Percentiles rank a stretch among this genome's conserved stretches.
These are phyloP conservation scores for Eucalyptus sp. DNA, from an alignment of 345 rosid genomes.

Conservation along the genomic window DNA sequence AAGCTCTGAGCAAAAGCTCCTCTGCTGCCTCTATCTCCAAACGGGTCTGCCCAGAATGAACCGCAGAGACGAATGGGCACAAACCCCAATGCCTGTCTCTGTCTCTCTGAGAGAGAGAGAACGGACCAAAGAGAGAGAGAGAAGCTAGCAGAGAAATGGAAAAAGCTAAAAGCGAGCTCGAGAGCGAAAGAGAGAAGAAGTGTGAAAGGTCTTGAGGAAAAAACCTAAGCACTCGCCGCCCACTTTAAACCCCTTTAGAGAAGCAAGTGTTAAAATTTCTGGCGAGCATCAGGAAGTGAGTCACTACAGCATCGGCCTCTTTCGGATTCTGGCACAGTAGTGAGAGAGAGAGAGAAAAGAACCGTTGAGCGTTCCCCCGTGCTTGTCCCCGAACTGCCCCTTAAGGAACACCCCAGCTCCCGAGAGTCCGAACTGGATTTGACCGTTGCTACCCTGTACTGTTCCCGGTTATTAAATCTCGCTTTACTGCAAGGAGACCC, in stretches of 20 bases:
- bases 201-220: not conserved
- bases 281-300: not conserved
- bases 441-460: constrained; percentile 24
- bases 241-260: not conserved
- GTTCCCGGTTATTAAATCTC: not conserved
- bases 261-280: not conserved
- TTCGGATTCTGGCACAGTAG: not conserved
- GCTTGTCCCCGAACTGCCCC: constrained; percentile 27
- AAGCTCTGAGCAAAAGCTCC: not conserved
- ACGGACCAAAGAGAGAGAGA: not conserved
- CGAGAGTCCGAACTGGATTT: constrained; percentile 23
- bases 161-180: not conserved
- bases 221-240: not conserved
- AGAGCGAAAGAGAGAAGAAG: not conserved
- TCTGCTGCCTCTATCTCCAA: not conserved
- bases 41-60: constrained; percentile 3
- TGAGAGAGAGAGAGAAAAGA: not conserved
- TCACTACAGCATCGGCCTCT: not conserved
- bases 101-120: not conserved
- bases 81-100: not conserved
- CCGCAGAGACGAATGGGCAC: not conserved
- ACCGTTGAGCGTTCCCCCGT: constrained; percentile 9
- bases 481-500: not conserved
- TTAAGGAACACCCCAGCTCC: not conserved
- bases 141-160: not conserved